phyloP scores from a whole-genome alignment of 1,284 basidiomycete species.

The Rhodotorula sp. region DNA sequence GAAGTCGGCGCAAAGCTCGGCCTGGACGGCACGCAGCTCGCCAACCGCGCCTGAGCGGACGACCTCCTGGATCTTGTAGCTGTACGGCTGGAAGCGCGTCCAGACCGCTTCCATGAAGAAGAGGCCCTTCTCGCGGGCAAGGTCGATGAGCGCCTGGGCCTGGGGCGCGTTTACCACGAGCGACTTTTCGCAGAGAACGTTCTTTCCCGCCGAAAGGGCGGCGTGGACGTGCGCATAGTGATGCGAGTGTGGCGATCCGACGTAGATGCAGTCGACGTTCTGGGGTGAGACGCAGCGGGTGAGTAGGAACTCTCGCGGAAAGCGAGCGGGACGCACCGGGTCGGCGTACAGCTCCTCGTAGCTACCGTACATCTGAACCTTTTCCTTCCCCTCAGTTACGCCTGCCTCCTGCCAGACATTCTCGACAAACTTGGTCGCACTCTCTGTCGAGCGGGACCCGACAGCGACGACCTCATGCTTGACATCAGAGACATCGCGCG shows the following conservation, averaged over 20 bases:
- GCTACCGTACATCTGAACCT: conserved; percentile 45
- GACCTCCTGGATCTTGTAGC: conserved; percentile 49
- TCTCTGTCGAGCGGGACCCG: conserved; percentile 51
- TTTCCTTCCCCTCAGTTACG: conserved; percentile 40
- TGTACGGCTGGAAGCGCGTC: conserved; percentile 51
- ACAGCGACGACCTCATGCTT: conserved; percentile 56
- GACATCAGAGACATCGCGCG: conserved; percentile 52
- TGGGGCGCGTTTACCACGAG: conserved; percentile 56
- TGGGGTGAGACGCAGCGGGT: conserved; percentile 9
- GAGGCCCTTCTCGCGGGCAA: conserved; percentile 51
- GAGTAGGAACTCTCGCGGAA: not conserved
- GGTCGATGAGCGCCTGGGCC: conserved; percentile 50
- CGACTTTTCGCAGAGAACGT: conserved; percentile 52
- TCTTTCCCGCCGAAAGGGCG: conserved; percentile 52
- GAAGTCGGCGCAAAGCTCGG: conserved; percentile 48
- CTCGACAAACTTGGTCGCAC: conserved; percentile 53
- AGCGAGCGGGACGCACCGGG: conserved; percentile 14
- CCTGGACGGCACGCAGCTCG: conserved; percentile 49
- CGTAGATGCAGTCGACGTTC: conserved; percentile 56
- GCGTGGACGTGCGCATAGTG: conserved; percentile 55
- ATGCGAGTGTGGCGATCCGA: conserved; percentile 56
- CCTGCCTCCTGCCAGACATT: conserved; percentile 47
- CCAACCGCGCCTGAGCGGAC: conserved; percentile 51
- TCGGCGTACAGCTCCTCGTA: conserved; percentile 54
- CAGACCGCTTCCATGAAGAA: conserved; percentile 55